Base-by-base conservation (phyloP, 768 basidiomycete species). In the Leccinellum luteum region DNA sequence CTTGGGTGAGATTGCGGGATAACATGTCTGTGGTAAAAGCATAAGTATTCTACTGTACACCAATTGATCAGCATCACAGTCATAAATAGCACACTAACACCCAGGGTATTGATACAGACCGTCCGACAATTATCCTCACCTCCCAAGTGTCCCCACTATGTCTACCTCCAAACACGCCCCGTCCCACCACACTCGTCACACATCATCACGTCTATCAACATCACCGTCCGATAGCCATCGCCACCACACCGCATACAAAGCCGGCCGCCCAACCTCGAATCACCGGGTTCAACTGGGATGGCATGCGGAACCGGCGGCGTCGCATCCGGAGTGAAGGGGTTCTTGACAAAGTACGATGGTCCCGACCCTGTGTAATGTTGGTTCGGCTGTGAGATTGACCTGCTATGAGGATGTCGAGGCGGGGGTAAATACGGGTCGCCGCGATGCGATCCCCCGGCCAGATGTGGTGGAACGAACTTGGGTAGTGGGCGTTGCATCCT, bases 201-300 rank as follows among this genome's bases (percentile, higher is more conserved):
- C 35, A 68, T 73, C 50, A 73, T 67, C 60, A 74, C 66, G 56
- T 87, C 84, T 48, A 89, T 77, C 4, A 89, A 60, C 47, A 89
- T 70, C 52, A 85, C 73, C 25, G 75, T 75, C 32, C 80, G 66
- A 62, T 72, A 4, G 89, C 90, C 90, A 21, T 71, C 67, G 3
- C 91, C 91, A 32, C 75, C 72, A 66, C 90, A 92, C 23, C 78
- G 73, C 81, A 79, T 82, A 69, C 91, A 92, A 61, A 79, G 52
- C 45, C 72, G 62, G 0, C 91, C 90, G 3, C 90, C 90, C 9
- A 92, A 72, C 48, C 89, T 70, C 21, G 85, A 77, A 68, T 92
- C 90, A 3, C 90, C 90, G 0, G 90, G 81, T 0, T 58, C 59
- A 52, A 87, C 66, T 3, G 86, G 75, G 1, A 79, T 60, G 14